Conservation (phyloP, 2,329 filamentous ascomycete genomes). For the Xylariaceae sp. region DNA sequence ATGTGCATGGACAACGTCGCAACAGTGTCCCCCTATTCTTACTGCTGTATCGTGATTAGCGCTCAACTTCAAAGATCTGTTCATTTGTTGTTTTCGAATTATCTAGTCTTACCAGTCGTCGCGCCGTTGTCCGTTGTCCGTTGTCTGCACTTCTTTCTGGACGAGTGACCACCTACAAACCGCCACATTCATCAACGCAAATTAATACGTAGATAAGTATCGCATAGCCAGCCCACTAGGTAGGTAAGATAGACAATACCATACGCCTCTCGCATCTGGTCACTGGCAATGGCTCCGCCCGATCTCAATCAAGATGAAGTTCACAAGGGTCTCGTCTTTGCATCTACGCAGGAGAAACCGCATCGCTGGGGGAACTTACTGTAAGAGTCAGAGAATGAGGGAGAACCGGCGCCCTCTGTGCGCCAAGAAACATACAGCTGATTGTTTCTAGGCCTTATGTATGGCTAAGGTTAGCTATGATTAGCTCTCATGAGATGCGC, state of each 20-base stretch:
- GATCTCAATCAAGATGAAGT: background rate
- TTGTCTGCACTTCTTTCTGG: too few relatives aligned
- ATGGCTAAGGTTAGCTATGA: constrained; percentile 34
- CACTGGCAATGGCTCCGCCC: background rate
- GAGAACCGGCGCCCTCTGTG: background rate
- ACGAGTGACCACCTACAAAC: too few relatives aligned
- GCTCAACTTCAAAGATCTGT: too few relatives aligned
- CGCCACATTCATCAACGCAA: background rate
- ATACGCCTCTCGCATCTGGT: background rate
- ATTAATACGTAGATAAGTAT: background rate
- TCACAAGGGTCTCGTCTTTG: constrained; percentile 1
- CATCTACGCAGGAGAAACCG: constrained; percentile 4
- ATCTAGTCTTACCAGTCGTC: too few relatives aligned
- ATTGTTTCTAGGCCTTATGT: constrained; percentile 33
- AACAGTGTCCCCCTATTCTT: too few relatives aligned
- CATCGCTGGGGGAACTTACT: constrained; percentile 4
- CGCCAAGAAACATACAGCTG: background rate
- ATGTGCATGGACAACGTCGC: too few relatives aligned
- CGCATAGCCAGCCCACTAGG: background rate
- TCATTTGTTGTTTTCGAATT: too few relatives aligned
- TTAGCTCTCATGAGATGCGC: background rate
- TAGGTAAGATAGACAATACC: background rate
- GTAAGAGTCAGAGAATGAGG: constrained; percentile 5
- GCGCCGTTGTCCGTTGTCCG: too few relatives aligned
- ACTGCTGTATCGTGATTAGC: too few relatives aligned